Evolutionary conservation across 1,139 yeast genomes (phyloP), one percentile per base, ranked within the genome.

Genomic region (Taphrina confusa): DNA sequence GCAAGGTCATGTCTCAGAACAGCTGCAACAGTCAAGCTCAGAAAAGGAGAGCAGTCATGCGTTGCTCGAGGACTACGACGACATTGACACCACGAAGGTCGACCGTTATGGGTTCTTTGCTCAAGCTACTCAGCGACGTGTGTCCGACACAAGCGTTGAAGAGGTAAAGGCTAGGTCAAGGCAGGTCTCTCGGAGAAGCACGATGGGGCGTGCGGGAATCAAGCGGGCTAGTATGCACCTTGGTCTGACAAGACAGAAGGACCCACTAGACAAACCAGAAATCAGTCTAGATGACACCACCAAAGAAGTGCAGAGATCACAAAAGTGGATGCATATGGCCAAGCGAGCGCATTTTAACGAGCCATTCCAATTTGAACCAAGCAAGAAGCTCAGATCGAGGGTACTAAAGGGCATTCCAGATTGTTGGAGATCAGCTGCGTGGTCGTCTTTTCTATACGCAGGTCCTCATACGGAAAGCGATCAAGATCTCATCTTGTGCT

Each of bases 381-480:
- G 50, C 12, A 28, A 14, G 31, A 57, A 57, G 46, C 61, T 65
- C 11, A 34, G 23, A 12, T 20, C 46, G 20, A 55, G 67, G 11
- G 58, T 62, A 12, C 61, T 54, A 42, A 66, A 66, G 50, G 68
- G 68, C 16, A 61, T 66, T 20, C 68, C 68, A 16, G 68, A 66
- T 58, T 63, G 67, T 14, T 66, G 68, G 68, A 58, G 68, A 9
- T 52, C 64, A 1, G 34, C 45, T 9, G 65, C 61, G 3, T 63
- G 64, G 64, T 37, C 31, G 20, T 57, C 63, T 3, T 36, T 62
- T 22, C 33, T 60, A n/a, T 31, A 25, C 16, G 23, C 37, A 18
- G 61, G 62, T 16, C 52, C 52, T 20, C 47, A 57, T 5, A 30
- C 46, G 11, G 22, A 31, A 22, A 37, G 40, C 16, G 31, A 55